phyloP scores from a whole-genome alignment of 768 basidiomycete species.

The Xanthoconium stramineum region DNA sequence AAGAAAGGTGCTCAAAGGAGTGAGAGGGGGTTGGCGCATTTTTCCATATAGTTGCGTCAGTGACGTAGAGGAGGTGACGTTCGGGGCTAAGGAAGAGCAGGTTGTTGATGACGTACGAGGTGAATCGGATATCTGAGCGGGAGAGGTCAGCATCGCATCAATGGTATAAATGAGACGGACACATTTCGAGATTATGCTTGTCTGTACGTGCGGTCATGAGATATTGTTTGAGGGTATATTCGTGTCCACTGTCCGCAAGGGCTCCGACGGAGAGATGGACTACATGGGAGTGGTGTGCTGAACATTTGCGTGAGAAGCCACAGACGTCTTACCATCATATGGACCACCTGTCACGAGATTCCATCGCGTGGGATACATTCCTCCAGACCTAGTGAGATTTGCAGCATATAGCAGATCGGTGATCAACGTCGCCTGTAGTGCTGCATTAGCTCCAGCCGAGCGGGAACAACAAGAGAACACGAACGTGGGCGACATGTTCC shows the following conservation, averaged over 20 bases:
- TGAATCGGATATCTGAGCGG: conserved; percentile 53
- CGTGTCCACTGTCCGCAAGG: conserved; percentile 68
- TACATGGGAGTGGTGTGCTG: conserved; percentile 1
- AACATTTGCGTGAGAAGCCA: background rate
- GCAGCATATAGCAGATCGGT: conserved; percentile 46
- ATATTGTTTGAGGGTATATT: conserved; percentile 74
- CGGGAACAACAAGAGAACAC: conserved; percentile 16
- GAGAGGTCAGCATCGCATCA: background rate
- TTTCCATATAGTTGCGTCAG: conserved; percentile 39
- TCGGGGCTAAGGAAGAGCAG: conserved; percentile 31
- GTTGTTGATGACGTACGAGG: conserved; percentile 57
- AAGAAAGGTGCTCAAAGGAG: conserved; percentile 67
- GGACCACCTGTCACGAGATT: conserved; percentile 45
- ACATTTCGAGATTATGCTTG: conserved; percentile 60
- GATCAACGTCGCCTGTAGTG: conserved; percentile 45
- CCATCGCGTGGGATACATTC: conserved; percentile 65
- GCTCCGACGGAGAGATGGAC: conserved; percentile 57
- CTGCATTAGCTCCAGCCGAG: background rate
- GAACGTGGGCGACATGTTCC: conserved; percentile 54
- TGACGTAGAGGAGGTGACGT: conserved; percentile 50
- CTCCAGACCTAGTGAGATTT: conserved; percentile 44
- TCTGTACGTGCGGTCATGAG: conserved; percentile 63
- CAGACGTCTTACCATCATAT: conserved; percentile 39
- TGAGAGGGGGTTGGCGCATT: conserved; percentile 37
- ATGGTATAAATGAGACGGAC: conserved; percentile 37